Evolutionary conservation across 2,329 filamentous ascomycete genomes (phyloP), one percentile per base, ranked within the genome.

Genomic region (Alternaria metachromatica): DNA sequence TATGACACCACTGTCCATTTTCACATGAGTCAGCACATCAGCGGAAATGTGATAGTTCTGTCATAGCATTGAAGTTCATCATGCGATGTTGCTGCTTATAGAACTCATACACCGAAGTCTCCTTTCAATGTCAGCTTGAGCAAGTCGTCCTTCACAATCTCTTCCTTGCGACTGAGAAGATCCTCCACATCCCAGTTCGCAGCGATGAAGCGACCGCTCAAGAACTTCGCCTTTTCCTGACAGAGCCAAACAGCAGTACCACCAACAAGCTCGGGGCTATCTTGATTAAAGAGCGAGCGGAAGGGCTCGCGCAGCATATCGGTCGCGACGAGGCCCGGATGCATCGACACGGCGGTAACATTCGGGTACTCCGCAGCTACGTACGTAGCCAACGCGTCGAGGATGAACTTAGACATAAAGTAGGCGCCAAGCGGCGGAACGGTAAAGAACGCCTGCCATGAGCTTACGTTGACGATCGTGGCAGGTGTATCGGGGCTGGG

Each of bases 141-240:
- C 41, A 71, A 45, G 12, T 64, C 62, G 8, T 65, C 41, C 20
- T 62, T 58, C 2, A 67, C 21, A 50, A 72, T 66, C 54, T 74
- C 71, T 7, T 70, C 68, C 56, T 66, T 73, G 50, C 62, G 58
- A 2, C 26, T 44, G 1, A 71, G 13, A 30, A 80, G 50, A 43
- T 78, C 75, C 26, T 80, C 75, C 5, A 80, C 71, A 57, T 66
- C 65, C 77, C 76, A 79, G 37, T 78, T 75, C 1, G 65, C 63
- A 46, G 59, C 57, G 3, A 78, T 56, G 50, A 73, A 74, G 26
- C 68, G 62, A 4, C 75, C 76, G 55, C 67, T 76, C 12, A 78
- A 44, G 28, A 75, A 78, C 13, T 43, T 60, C 1, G 71, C 76
- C 60, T 77, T 64, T 23, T 71, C 67, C 3, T 62, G 68, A 21